Percentiles rank a stretch among this genome's conserved stretches.
Conservation (phyloP, 75 land plant species). For the Cunninghamia lanceolata region DNA sequence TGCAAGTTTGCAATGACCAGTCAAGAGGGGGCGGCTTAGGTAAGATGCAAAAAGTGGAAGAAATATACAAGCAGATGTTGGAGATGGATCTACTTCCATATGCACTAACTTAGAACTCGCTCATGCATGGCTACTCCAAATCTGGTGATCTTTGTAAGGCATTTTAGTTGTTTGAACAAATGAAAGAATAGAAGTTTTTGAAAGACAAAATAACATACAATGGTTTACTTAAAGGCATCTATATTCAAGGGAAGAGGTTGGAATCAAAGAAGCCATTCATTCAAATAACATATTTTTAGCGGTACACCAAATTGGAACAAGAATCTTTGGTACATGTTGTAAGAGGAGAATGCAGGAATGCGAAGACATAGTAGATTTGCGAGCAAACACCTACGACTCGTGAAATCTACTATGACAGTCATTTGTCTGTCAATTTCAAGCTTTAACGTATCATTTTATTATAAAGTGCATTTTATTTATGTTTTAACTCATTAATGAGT, state of each 20-base stretch:
- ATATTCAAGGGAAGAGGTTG: slow-evolving; percentile 37
- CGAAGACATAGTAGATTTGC: too few relatives aligned
- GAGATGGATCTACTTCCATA: slow-evolving; percentile 30
- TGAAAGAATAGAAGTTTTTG: slow-evolving; percentile 39
- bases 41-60: slow-evolving; percentile 23
- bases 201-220: slow-evolving; percentile 53
- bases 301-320: too few relatives aligned
- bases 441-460: too few relatives aligned
- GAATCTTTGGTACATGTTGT: too few relatives aligned
- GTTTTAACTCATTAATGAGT: too few relatives aligned
- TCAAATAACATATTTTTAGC: too few relatives aligned
- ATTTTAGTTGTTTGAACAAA: slow-evolving; percentile 35
- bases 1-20: slow-evolving; percentile 20
- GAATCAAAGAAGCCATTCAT: slow-evolving; percentile 38
- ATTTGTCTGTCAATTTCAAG: too few relatives aligned
- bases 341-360: too few relatives aligned
- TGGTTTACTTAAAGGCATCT: slow-evolving; percentile 38
- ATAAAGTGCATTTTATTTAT: too few relatives aligned
- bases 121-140: slow-evolving; percentile 45
- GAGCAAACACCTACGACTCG: too few relatives aligned
- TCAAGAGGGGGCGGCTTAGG: slow-evolving; percentile 28
- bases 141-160: slow-evolving; percentile 56
- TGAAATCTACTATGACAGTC: too few relatives aligned
- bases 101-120: slow-evolving; percentile 38
- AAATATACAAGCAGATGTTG: slow-evolving; percentile 34